Evolutionary conservation across 1,139 yeast genomes (phyloP).

Genomic region (Blastobotrys illinoisensis): DNA sequence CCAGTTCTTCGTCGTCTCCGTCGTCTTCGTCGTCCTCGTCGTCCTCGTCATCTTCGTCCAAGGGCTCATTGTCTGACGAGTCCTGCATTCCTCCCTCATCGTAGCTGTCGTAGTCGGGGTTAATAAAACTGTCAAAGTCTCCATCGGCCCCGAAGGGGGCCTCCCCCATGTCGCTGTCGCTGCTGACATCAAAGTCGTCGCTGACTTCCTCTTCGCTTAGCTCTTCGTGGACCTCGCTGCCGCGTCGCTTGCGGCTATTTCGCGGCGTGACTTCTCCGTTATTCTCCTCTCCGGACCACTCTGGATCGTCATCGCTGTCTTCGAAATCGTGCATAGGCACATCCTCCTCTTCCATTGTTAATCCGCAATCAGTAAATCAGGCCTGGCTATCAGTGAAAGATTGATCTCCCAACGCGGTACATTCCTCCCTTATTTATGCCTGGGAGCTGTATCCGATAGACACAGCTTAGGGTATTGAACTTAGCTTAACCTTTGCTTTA

Average conservation of each 20-base stretch:
- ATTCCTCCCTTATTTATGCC: too few species aligned
- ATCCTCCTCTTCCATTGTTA: neutral
- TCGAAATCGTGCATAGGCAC: neutral
- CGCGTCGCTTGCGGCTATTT: neutral
- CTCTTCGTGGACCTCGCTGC: neutral
- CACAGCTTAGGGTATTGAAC: too few species aligned
- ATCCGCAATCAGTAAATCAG: too few species aligned
- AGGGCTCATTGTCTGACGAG: neutral
- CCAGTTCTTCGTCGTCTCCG: constrained; percentile 10
- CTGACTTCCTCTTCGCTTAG: neutral
- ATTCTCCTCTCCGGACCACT: neutral
- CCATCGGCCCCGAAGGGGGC: neutral
- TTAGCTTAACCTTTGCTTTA: too few species aligned
- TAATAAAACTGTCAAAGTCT: constrained; percentile 3
- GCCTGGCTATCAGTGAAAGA: neutral
- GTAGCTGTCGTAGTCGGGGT: neutral
- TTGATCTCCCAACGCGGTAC: neutral
- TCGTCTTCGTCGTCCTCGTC: constrained; percentile 12
- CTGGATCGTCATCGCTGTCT: constrained; percentile 2
- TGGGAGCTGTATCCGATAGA: too few species aligned
- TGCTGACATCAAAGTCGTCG: neutral
- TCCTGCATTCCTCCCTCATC: neutral
- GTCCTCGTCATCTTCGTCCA: constrained; percentile 6
- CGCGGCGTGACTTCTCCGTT: neutral
- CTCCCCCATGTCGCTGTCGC: neutral